A percentile compares a stretch with the other conserved stretches of the same genome.
Evolutionary conservation across 2,329 filamentous ascomycete species (phyloP).

Genomic region (Colletotrichum sidae): DNA sequence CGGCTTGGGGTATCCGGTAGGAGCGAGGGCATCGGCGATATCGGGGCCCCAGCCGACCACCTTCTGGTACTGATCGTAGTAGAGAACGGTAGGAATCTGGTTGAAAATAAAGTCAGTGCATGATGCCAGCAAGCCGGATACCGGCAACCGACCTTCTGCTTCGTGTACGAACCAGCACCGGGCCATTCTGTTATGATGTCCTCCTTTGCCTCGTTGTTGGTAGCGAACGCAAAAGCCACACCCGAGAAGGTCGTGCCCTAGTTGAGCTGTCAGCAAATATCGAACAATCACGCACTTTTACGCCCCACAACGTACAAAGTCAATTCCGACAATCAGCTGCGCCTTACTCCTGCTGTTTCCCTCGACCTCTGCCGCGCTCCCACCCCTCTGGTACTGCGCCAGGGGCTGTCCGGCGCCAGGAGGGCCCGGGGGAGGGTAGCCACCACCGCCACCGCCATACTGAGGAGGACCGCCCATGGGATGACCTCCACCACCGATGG

Average conservation of each 20-base stretch:
- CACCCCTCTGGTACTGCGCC: constrained; percentile 50
- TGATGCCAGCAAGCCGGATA: not conserved
- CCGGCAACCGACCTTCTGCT: constrained; percentile 84
- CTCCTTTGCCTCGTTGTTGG: constrained; percentile 96
- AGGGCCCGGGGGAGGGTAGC: constrained; percentile 55
- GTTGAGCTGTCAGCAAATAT: constrained; percentile 22
- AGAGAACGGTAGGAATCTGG: constrained; percentile 99
- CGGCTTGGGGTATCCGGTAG: constrained; percentile 96
- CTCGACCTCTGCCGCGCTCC: constrained; percentile 79
- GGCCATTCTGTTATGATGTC: constrained; percentile 99
- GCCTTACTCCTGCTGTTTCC: constrained; percentile 91
- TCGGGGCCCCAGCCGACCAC: constrained; percentile 99
- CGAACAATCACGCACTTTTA: constrained; percentile 4
- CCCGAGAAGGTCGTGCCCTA: constrained; percentile 98
- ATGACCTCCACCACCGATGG: constrained; percentile 44
- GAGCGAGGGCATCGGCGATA: constrained; percentile 95
- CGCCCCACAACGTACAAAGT: constrained; percentile 77
- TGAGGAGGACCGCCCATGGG: constrained; percentile 57
- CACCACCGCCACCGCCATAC: constrained; percentile 59
- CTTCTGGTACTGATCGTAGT: constrained; percentile 99
- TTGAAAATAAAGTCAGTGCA: constrained; percentile 9
- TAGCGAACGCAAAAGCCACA: constrained; percentile 96
- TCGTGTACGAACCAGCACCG: constrained; percentile 95
- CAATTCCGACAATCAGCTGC: constrained; percentile 97
- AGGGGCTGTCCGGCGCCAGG: constrained; percentile 51